phyloP scores from a whole-genome alignment of 768 basidiomycete genomes.

The Hygrocybe punicea region DNA sequence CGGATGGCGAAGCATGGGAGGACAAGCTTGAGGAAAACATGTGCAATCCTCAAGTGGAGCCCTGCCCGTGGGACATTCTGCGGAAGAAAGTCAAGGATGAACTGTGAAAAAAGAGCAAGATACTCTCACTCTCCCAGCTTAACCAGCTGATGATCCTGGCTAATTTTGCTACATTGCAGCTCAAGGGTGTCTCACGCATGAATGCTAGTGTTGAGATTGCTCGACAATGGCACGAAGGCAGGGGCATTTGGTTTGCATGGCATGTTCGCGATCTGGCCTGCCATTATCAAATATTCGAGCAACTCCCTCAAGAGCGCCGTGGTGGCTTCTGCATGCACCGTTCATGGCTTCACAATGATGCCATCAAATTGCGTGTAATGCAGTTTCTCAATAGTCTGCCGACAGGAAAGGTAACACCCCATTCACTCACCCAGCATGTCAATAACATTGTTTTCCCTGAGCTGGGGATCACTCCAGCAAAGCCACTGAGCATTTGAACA shows the following conservation, averaged over 20 bases:
- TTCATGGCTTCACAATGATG: constrained; percentile 24
- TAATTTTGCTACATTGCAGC: constrained; percentile 34
- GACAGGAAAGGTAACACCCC: constrained; percentile 31
- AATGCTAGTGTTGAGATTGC: constrained; percentile 35
- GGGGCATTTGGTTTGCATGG: constrained; percentile 28
- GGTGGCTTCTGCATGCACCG: constrained; percentile 19
- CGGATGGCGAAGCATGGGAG: constrained; percentile 20
- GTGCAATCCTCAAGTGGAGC: constrained; percentile 9
- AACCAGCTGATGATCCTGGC: constrained; percentile 34
- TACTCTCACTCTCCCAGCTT: constrained; percentile 21
- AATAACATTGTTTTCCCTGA: constrained; percentile 31
- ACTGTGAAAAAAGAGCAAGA: constrained; percentile 25
- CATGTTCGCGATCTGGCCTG: constrained; percentile 28
- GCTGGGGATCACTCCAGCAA: constrained; percentile 21
- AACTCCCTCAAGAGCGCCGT: constrained; percentile 27
- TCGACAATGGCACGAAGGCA: constrained; percentile 36
- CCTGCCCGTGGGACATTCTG: constrained; percentile 24
- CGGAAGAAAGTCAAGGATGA: constrained; percentile 29
- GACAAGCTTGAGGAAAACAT: constrained; percentile 16
- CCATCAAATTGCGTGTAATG: constrained; percentile 9
- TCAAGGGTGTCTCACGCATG: constrained; percentile 30
- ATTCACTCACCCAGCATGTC: constrained; percentile 21
- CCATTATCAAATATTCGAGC: constrained; percentile 38
- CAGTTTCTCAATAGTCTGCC: constrained; percentile 21
- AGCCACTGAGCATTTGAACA: no score